These are phyloP conservation scores for Inosperma sp. DNA, from an alignment of 768 basidiomycete species.

Conservation along the genomic window DNA sequence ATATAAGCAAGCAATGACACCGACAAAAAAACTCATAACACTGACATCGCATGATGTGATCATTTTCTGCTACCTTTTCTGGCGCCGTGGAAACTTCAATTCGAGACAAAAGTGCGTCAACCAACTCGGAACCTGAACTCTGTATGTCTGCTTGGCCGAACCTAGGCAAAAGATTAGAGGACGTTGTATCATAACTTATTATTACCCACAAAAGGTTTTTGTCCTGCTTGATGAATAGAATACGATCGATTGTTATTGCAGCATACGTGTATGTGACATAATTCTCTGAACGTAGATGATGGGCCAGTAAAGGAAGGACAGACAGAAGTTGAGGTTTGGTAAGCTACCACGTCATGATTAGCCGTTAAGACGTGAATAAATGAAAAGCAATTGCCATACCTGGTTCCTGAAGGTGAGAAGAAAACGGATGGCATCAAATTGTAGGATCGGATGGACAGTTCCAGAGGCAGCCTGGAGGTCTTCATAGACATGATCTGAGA, in stretches of 20 bases:
- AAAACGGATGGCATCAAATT: conserved; percentile 95
- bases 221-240: conserved; percentile 84
- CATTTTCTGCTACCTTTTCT: conserved; percentile 95
- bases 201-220: conserved; percentile 63
- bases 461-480: conserved; percentile 72
- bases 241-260: conserved; percentile 95
- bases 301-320: conserved; percentile 81
- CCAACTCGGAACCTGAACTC: conserved; percentile 69
- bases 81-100: conserved; percentile 77
- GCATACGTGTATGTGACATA: conserved; percentile 96
- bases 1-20: neutral
- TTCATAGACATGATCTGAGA: conserved; percentile 83
- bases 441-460: conserved; percentile 80
- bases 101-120: conserved; percentile 68
- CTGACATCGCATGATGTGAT: conserved; percentile 96
- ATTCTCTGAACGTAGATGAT: conserved; percentile 75
- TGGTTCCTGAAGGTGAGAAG: conserved; percentile 95
- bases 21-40: conserved; percentile 12
- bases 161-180: conserved; percentile 35
- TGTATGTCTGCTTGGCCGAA: conserved; percentile 87
- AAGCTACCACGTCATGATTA: conserved; percentile 33
- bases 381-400: conserved; percentile 42
- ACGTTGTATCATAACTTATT: conserved; percentile 1
- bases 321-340: conserved; percentile 91
- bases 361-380: neutral